Conservation (phyloP, 75 land plant genomes). For the Pseudotsuga menziesii region DNA sequence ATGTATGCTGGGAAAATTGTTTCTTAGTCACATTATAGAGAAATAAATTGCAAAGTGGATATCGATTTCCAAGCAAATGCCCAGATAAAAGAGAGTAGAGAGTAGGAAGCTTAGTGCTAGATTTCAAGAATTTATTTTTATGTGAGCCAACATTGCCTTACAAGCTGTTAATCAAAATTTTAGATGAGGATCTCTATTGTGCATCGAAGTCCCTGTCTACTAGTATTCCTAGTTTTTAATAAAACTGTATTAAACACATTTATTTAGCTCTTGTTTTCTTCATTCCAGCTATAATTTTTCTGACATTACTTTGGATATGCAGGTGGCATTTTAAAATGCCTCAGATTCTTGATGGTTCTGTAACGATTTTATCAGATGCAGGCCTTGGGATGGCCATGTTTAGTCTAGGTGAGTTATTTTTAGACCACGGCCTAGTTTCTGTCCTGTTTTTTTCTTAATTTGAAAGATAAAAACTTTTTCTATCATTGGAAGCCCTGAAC, state of each 20-base stretch:
- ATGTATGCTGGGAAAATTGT: too few relatives aligned
- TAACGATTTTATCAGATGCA: constrained; percentile 63
- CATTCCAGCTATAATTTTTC: too few relatives aligned
- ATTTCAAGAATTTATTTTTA: too few relatives aligned
- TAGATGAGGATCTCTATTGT: background rate
- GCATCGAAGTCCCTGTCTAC: background rate
- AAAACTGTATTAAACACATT: background rate
- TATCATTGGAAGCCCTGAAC: background rate
- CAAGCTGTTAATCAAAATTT: background rate
- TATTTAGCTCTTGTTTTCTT: background rate
- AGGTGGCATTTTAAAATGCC: constrained; percentile 70
- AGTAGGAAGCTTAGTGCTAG: too few relatives aligned
- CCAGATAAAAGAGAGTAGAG: too few relatives aligned
- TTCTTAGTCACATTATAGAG: too few relatives aligned
- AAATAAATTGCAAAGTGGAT: too few relatives aligned
- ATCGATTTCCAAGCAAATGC: too few relatives aligned
- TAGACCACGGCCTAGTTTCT: background rate
- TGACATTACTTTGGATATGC: constrained; percentile 4
- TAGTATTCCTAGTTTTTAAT: background rate
- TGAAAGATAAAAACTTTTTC: background rate
- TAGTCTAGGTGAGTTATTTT: constrained; percentile 40
- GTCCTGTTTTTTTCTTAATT: background rate
- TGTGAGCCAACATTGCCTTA: too few relatives aligned
- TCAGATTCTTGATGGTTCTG: constrained; percentile 41
- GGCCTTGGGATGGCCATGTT: constrained; percentile 84